Base-by-base conservation (phyloP, 257 asterid species). In the Nicotiana paniculata region DNA sequence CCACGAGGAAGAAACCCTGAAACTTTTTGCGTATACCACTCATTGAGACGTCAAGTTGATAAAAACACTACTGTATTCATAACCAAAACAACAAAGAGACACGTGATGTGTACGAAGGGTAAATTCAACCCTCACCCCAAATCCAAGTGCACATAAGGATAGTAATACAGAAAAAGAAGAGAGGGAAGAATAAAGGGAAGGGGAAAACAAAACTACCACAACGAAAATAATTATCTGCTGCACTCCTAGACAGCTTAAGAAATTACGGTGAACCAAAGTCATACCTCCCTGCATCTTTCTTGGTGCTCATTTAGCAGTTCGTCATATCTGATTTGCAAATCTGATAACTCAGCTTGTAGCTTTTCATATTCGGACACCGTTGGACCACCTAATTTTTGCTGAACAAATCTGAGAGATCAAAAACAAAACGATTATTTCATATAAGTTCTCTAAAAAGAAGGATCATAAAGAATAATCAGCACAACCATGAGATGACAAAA, bases 361-460 rank as follows among this genome's bases (percentile, higher is more conserved):
- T 93, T 93, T 86, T 96, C 99, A 76, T 91, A 90, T 84, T 93
- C 99, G 28, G 91, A 90, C 79, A 93, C 79, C 7, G 92, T 81
- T 39, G 99, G 97, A 83, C 97, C 98, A 69, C 98, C 99, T 89
- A 96, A 84, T 82, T 92, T 93, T 84, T 93, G 98, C 84, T 93
- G 97, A 87, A 96, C 79, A 82, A 96, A 96, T 88, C 99, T 95
- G 93, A 65, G 48, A 77, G 79, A 80, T 53, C 62, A 84, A 63
- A 81, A 72, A 55, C 54, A 48, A 72, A 72, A 32, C 4, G 26
- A 51, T 78, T 63, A 37, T 62, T 57, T 30, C 81, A 55, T 64
- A 35, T 74, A 54, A 61, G 57, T 39, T 74, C 33, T 37, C 59
- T 77, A 4, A 65, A 75, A 16, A 75, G 80, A 75, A 51, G 28